These are phyloP conservation scores for Chloromonas sp. DNA, from an alignment of 163 green algal species.

Conservation along the genomic window DNA sequence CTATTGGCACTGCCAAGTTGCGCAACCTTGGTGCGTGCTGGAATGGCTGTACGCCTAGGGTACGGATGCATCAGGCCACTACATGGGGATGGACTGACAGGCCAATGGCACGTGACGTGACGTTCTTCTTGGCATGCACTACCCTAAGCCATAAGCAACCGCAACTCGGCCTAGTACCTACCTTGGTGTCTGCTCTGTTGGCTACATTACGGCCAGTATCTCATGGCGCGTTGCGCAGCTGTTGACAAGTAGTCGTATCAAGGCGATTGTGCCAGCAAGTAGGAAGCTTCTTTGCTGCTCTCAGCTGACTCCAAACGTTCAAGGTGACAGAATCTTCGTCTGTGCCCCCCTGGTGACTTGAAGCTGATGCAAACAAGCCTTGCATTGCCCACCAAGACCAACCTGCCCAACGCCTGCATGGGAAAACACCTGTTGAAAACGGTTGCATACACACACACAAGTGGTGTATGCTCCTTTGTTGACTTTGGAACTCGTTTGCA, in stretches of 20 bases:
- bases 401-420: neutral
- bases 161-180: neutral
- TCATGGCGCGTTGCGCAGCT: neutral
- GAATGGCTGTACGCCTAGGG: neutral
- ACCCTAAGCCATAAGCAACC: neutral
- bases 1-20: neutral
- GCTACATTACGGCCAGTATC: neutral
- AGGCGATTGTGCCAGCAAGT: too few species aligned
- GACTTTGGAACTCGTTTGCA: neutral
- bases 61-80: neutral
- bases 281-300: too few species aligned
- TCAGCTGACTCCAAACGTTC: too few species aligned
- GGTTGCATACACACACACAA: neutral
- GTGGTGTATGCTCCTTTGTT: neutral
- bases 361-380: too few species aligned
- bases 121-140: neutral
- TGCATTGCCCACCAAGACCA: too few species aligned
- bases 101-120: neutral
- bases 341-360: too few species aligned
- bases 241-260: too few species aligned
- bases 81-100: neutral
- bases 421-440: neutral
- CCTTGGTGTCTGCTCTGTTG: neutral
- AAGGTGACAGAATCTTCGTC: too few species aligned
- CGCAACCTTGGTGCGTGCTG: neutral